Evolutionary conservation across 495 filamentous ascomycete genomes (phyloP), one percentile per base, ranked within the genome.

Genomic region (Zalerion maritima): DNA sequence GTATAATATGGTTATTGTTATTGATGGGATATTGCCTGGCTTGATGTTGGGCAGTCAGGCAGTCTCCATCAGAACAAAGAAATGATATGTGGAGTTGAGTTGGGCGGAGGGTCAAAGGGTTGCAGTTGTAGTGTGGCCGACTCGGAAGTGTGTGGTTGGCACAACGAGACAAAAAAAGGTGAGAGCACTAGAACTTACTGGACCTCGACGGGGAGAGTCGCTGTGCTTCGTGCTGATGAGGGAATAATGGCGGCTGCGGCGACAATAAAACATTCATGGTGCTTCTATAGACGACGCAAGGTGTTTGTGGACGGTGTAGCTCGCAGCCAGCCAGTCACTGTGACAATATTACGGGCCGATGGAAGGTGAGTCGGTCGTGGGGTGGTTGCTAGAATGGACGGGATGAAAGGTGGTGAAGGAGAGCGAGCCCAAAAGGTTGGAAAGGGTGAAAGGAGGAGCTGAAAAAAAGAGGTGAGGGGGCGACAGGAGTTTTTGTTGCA

Each of bases 211-310:
- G 72, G 38, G 81, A 79, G 49, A 69, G 67, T 51, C 78, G 74
- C 50, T 63, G 52, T 48, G 72, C 61, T 37, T 74, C 70, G 60
- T 82, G 73, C 44, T 81, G 79, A 55, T 80, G 79, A 45, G 77
- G 73, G 58, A 82, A 79, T 50, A 75, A 62, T 44, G 76, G 66
- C 42, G 76, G 76, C 36, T 67, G 59, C 32, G 58, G 60, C 37
- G 60, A 55, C 31, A 65, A 42, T 36, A 64, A 40, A 30, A 62
- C 54, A 40, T 66, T 67, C 65, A 68, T 69, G 35, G 37, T 57
- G 53, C 22, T 15, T 21, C 16, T 2, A 20, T 23, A 11, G 15
- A 21, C 18, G 32, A 14, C 14, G 2, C 6, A 7, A n/a, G 19
- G 5, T 4, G 21, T 11, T 6, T 17, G 33, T n/a, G 31, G 26